These are phyloP conservation scores for Mucor piriformis DNA, from an alignment of 371 early-diverging fungal species.

Conservation along the genomic window DNA sequence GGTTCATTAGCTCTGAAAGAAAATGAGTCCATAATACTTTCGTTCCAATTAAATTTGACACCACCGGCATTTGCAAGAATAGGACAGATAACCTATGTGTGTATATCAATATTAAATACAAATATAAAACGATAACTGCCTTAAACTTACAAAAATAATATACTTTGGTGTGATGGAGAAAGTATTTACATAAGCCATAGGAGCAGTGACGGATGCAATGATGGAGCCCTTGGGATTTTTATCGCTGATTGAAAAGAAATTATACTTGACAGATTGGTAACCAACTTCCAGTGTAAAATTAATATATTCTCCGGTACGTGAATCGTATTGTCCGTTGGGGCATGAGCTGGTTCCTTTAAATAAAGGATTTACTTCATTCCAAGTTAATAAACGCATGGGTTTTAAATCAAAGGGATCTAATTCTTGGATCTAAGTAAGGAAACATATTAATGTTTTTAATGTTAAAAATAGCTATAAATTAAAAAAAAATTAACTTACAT, in stretches of 20 bases:
- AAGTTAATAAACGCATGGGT: constrained; percentile 63
- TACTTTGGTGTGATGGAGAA: constrained; percentile 74
- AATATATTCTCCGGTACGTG: constrained; percentile 70
- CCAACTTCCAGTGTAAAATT: constrained; percentile 74
- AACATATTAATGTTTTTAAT: constrained; percentile 3
- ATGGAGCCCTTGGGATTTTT: constrained; percentile 64
- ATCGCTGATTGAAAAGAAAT: constrained; percentile 65
- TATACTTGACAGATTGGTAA: constrained; percentile 62
- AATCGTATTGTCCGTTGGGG: constrained; percentile 73
- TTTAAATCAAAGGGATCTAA: constrained; percentile 75
- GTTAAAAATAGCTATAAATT: background rate
- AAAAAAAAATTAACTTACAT: constrained; percentile 34
- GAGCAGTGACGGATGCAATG: constrained; percentile 63
- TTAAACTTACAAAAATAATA: constrained; percentile 65
- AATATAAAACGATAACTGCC: too few species aligned
- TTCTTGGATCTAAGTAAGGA: constrained; percentile 68
- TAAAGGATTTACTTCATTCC: constrained; percentile 68
- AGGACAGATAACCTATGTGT: constrained; percentile 48
- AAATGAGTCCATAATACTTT: constrained; percentile 69
- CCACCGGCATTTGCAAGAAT: constrained; percentile 58
- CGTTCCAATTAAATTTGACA: constrained; percentile 68
- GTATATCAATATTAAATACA: too few species aligned
- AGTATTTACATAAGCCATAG: constrained; percentile 71
- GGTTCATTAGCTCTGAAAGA: constrained; percentile 57
- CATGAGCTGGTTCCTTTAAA: constrained; percentile 73